Conservation (phyloP, 768 basidiomycete species). For the Mrakia hoshinonis region DNA sequence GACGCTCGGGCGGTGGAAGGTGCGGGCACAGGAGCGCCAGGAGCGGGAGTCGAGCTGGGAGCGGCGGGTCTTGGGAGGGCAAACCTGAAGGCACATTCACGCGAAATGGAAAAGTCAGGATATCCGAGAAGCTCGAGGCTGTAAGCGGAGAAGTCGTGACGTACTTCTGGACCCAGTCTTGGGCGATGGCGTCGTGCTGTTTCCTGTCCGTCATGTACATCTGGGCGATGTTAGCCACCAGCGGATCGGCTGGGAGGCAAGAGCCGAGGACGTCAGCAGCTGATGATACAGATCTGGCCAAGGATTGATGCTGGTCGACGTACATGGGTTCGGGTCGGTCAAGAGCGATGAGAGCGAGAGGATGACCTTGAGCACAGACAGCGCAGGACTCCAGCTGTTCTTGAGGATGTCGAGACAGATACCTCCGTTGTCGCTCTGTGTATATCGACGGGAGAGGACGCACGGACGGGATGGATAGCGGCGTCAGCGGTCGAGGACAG, state of each 20-base stretch:
- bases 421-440: slow-evolving; percentile 45
- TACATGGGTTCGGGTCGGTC: slow-evolving; percentile 88
- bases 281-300: too few relatives aligned
- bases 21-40: neutral
- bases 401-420: slow-evolving; percentile 89
- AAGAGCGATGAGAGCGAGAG: slow-evolving; percentile 84
- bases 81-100: neutral
- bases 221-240: slow-evolving; percentile 63
- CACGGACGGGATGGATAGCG: neutral
- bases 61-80: neutral
- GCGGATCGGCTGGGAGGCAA: slow-evolving; percentile 29
- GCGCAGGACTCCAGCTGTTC: slow-evolving; percentile 85
- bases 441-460: slow-evolving; percentile 48
- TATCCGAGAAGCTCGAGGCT: neutral
- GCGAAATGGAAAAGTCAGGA: neutral
- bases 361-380: slow-evolving; percentile 90
- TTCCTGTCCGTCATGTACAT: slow-evolving; percentile 59
- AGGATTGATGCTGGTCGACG: too few relatives aligned
- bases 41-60: neutral
- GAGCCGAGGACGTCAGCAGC: slow-evolving; percentile 45
- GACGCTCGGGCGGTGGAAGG: neutral
- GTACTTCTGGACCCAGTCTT: slow-evolving; percentile 66
- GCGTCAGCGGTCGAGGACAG: neutral
- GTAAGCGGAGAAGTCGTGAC: slow-evolving; percentile 40
- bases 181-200: slow-evolving; percentile 66